A percentile compares a stretch with the other conserved stretches of the same genome.
These are phyloP conservation scores for Ogataea parapolymorpha DNA, from an alignment of 805 yeast genomes.

Conservation along the genomic window DNA sequence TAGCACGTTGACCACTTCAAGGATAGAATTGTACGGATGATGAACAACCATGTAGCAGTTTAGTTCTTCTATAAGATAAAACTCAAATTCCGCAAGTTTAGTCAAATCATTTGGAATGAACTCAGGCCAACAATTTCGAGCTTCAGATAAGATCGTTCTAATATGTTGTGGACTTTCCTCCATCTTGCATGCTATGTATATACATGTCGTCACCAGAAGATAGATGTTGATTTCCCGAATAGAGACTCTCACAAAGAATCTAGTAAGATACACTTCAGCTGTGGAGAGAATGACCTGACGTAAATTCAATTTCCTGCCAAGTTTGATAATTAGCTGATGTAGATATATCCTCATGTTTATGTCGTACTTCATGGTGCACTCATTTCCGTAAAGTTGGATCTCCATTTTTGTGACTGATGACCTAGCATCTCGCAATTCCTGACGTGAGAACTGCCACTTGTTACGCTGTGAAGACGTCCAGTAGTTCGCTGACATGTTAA, in stretches of 20 bases:
- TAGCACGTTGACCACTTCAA: conserved; percentile 46
- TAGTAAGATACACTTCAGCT: conserved; percentile 78
- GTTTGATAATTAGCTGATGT: conserved; percentile 67
- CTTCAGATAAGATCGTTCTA: conserved; percentile 75
- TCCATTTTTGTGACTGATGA: conserved; percentile 21
- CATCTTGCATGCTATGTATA: conserved; percentile 87
- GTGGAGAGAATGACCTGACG: conserved; percentile 85
- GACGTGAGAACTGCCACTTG: conserved; percentile 78
- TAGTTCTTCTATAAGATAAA: conserved; percentile 86
- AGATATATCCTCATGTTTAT: conserved; percentile 71
- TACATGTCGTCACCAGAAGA: conserved; percentile 74
- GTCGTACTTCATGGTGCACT: conserved; percentile 42
- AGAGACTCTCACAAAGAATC: conserved; percentile 72
- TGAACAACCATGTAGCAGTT: conserved; percentile 67
- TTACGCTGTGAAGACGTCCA: conserved; percentile 82
- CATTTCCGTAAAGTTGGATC: conserved; percentile 11
- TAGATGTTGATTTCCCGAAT: conserved; percentile 81
- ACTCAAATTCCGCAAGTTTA: conserved; percentile 92
- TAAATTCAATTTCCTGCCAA: conserved; percentile 74
- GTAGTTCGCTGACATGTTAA: conserved; percentile 74
- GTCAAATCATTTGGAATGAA: conserved; percentile 88
- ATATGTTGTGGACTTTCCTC: conserved; percentile 97
- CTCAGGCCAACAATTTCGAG: conserved; percentile 91
- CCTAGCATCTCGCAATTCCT: conserved; percentile 40
- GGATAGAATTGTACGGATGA: conserved; percentile 68